Percentiles rank a stretch among this genome's conserved stretches.
These are phyloP conservation scores for Xylaria palmicola DNA, from an alignment of 495 filamentous ascomycete genomes.

Conservation along the genomic window DNA sequence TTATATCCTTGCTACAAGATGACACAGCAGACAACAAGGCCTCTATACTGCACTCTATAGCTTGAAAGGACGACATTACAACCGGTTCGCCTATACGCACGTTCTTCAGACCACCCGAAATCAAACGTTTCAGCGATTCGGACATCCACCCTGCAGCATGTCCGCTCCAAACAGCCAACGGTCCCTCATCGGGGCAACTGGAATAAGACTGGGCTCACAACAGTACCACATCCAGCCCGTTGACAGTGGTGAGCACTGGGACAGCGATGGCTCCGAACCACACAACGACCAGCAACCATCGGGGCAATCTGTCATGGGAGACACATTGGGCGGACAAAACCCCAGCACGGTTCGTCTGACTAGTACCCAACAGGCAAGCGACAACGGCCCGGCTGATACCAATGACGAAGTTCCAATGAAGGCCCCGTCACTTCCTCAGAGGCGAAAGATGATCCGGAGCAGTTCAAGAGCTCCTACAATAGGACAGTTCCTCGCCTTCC, in stretches of 20 bases:
- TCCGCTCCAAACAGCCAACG: neutral
- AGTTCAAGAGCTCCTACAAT: neutral
- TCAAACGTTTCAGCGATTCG: neutral
- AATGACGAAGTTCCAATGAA: neutral
- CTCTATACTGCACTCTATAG: neutral
- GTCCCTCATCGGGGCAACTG: neutral
- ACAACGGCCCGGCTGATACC: neutral
- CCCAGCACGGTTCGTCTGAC: neutral
- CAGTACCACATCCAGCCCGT: neutral
- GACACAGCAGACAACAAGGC: neutral
- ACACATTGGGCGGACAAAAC: neutral
- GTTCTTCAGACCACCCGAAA: too few relatives aligned
- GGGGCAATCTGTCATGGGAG: neutral
- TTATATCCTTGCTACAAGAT: neutral
- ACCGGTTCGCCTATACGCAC: too few relatives aligned
- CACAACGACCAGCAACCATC: neutral
- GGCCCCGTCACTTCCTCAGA: neutral
- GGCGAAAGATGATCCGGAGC: neutral
- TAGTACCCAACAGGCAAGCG: neutral
- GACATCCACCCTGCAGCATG: neutral
- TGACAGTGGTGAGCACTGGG: neutral
- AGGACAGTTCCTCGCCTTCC: neutral
- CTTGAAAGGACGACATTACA: neutral
- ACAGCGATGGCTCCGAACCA: neutral
- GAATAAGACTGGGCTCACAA: neutral